These are phyloP conservation scores for Microstegium vimineum DNA, from an alignment of 176 grass and related monocot genomes.

Conservation along the genomic window DNA sequence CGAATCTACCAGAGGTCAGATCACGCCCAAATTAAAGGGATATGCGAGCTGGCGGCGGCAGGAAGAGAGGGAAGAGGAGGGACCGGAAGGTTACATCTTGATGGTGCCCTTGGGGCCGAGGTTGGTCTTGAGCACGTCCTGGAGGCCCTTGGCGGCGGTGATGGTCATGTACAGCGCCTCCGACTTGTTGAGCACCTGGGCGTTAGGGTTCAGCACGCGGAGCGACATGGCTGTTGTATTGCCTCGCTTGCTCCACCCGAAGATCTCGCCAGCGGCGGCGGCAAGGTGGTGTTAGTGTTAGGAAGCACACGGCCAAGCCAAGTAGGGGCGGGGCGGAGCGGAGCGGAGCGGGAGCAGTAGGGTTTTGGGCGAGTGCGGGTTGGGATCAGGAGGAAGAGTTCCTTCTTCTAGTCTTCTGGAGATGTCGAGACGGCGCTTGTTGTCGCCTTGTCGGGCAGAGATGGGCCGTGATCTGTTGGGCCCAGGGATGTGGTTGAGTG, in stretches of 20 bases:
- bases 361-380: neutral
- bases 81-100: constrained; percentile 58
- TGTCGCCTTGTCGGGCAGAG: too few relatives aligned
- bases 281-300: neutral
- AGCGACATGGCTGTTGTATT: constrained; percentile 56
- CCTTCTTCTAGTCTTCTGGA: too few relatives aligned
- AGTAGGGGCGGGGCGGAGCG: neutral
- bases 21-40: neutral
- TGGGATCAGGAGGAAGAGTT: too few relatives aligned
- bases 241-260: neutral
- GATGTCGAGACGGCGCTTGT: too few relatives aligned
- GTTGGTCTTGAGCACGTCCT: constrained; percentile 95
- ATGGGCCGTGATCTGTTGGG: too few relatives aligned
- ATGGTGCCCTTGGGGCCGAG: constrained; percentile 94
- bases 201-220: constrained; percentile 85
- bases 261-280: neutral
- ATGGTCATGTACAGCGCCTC: constrained; percentile 98
- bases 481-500: too few relatives aligned
- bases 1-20: neutral
- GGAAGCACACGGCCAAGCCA: too few relatives aligned
- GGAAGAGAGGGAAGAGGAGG: neutral
- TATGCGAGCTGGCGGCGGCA: neutral
- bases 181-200: constrained; percentile 98
- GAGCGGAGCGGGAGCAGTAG: constrained; percentile 18
- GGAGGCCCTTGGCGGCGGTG: constrained; percentile 91